phyloP scores from a whole-genome alignment of 2,329 filamentous ascomycete species.

The Fusarium oligoseptatum region DNA sequence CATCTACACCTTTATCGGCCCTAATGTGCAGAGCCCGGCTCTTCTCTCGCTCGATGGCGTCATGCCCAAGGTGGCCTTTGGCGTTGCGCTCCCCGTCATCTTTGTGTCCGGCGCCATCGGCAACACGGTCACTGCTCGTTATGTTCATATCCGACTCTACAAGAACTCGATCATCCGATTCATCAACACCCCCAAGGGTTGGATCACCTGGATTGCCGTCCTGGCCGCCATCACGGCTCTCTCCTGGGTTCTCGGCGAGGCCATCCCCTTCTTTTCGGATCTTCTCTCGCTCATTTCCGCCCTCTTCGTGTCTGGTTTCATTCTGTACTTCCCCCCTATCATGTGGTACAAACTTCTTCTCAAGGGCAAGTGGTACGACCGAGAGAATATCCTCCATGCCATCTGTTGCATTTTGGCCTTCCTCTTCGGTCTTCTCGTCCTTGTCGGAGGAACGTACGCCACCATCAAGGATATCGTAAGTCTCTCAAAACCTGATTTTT shows the following conservation, averaged over 20 bases:
- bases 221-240: conserved; percentile 64
- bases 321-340: conserved; percentile 55
- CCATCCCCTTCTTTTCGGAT: conserved; percentile 78
- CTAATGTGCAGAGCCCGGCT: conserved; percentile 70
- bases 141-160: conserved; percentile 51
- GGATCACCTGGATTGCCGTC: conserved; percentile 68
- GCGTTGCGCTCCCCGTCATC: conserved; percentile 75
- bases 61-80: conserved; percentile 73
- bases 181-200: conserved; percentile 43
- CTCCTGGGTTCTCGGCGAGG: conserved; percentile 66
- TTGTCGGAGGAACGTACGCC: conserved; percentile 24
- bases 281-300: conserved; percentile 67
- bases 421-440: conserved; percentile 19
- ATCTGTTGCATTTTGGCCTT: conserved; percentile 4
- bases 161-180: conserved; percentile 35
- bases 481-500: neutral
- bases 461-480: conserved; percentile 26
- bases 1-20: conserved; percentile 74
- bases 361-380: conserved; percentile 31
- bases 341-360: conserved; percentile 54
- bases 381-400: conserved; percentile 22
- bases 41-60: conserved; percentile 69
- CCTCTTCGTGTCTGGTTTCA: conserved; percentile 58
- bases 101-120: conserved; percentile 74
- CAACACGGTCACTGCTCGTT: conserved; percentile 59